Conservation (phyloP, 2,329 filamentous ascomycete species). For the Colletotrichum limetticola region DNA sequence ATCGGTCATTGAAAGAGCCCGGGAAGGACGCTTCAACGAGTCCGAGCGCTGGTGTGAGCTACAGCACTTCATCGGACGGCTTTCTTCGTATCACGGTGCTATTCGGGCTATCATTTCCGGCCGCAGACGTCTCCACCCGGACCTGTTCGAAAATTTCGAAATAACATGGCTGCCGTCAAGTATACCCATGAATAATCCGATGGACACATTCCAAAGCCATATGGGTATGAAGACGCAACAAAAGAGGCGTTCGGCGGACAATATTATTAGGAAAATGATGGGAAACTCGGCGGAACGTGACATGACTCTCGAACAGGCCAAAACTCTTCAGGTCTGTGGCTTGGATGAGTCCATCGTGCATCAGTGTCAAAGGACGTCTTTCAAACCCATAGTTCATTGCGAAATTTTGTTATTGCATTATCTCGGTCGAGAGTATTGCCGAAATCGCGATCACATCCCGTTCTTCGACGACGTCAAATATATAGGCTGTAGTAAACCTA, state of each 20-base stretch:
- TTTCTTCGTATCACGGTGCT: conserved; percentile 39
- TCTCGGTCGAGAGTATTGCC: not conserved
- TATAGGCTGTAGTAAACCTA: conserved; percentile 39
- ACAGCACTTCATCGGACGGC: conserved; percentile 41
- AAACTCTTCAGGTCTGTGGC: not conserved
- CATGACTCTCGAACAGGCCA: not conserved
- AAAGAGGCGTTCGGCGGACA: conserved; percentile 2
- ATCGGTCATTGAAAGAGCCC: not conserved
- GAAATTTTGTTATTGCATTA: conserved; percentile 33
- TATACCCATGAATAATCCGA: conserved; percentile 32
- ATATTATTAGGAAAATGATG: conserved; percentile 40
- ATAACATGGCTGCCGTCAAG: conserved; percentile 43
- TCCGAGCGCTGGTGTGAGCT: conserved; percentile 43
- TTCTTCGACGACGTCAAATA: conserved; percentile 34
- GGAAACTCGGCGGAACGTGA: not conserved
- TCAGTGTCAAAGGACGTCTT: not conserved
- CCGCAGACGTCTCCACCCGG: conserved; percentile 39
- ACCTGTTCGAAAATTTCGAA: conserved; percentile 41
- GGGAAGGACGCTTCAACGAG: conserved; percentile 24
- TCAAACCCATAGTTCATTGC: conserved; percentile 31
- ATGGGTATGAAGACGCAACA: conserved; percentile 23
- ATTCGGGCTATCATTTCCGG: conserved; percentile 38
- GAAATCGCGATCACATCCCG: not conserved
- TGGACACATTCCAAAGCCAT: not conserved
- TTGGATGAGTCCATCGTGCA: not conserved